Evolutionary conservation across 2,329 filamentous ascomycete species (phyloP).

Genomic region (Rhinocladiella mackenziei): DNA sequence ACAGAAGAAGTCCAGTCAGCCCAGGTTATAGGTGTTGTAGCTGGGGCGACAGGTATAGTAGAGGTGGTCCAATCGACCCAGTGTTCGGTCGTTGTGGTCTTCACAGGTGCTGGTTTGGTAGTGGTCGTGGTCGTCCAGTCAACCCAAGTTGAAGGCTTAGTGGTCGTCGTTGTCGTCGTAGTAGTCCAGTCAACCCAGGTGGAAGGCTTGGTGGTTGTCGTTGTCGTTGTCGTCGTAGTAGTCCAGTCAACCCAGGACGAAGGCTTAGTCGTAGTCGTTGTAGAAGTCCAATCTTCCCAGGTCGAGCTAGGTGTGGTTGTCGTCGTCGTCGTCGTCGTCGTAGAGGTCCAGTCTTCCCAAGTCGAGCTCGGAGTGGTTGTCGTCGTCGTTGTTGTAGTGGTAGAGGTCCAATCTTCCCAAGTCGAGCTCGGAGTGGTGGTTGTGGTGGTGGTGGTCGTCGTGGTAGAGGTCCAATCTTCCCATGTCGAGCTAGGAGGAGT

Average conservation of each 20-base stretch:
- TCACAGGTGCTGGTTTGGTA: slow-evolving; percentile 39
- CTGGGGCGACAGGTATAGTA: slow-evolving; percentile 3
- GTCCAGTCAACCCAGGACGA: slow-evolving; percentile 8
- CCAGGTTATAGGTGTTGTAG: slow-evolving; percentile 6
- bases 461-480: slow-evolving; percentile 9
- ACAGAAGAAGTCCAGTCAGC: slow-evolving; percentile 7
- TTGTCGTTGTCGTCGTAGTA: slow-evolving; percentile 8
- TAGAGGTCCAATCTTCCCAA: slow-evolving; percentile 23
- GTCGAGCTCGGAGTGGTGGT: slow-evolving; percentile 12
- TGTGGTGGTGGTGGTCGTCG: slow-evolving; percentile 9
- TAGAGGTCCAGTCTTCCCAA: slow-evolving; percentile 25
- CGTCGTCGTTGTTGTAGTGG: slow-evolving; percentile 21
- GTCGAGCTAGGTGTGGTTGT: too few species aligned
- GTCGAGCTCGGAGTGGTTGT: slow-evolving; percentile 10
- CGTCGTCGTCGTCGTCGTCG: slow-evolving; percentile 29
- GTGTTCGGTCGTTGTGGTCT: slow-evolving; percentile 35
- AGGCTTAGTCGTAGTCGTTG: slow-evolving; percentile 8
- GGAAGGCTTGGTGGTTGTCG: slow-evolving; percentile 30
- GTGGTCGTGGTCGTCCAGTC: slow-evolving; percentile 18
- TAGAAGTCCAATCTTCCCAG: slow-evolving; percentile 7
- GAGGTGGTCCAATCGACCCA: slow-evolving; percentile 16
- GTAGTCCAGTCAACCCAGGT: slow-evolving; percentile 20
- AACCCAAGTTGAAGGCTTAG: slow-evolving; percentile 7
- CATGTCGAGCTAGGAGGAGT: slow-evolving; percentile 10
- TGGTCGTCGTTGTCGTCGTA: slow-evolving; percentile 6